Conservation (phyloP, 495 filamentous ascomycete genomes). For the Staphylotrichum tortipilum region DNA sequence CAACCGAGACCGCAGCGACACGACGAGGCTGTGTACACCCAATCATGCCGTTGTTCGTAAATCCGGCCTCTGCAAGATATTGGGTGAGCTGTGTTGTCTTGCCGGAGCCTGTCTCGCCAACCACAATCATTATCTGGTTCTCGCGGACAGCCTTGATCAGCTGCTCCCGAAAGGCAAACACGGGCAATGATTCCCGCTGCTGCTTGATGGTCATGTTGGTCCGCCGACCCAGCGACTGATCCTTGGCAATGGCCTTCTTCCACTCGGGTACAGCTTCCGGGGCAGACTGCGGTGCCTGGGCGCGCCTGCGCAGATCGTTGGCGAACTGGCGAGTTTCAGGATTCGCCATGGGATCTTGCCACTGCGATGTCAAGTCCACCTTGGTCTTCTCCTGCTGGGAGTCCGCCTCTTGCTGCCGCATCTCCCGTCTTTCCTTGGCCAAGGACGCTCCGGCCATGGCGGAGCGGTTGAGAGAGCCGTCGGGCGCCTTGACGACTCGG, state of each 20-base stretch:
- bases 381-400: constrained; percentile 70
- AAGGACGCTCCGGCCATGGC: constrained; percentile 86
- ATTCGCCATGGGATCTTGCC: constrained; percentile 92
- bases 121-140: constrained; percentile 90
- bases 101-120: constrained; percentile 94
- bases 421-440: constrained; percentile 83
- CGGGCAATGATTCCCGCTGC: constrained; percentile 82
- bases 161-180: constrained; percentile 81
- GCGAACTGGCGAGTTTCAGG: constrained; percentile 82
- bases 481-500: constrained; percentile 91
- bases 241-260: constrained; percentile 78
- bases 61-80: constrained; percentile 88
- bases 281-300: constrained; percentile 29
- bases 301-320: constrained; percentile 59
- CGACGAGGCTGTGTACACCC: constrained; percentile 96
- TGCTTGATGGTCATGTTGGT: constrained; percentile 92
- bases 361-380: constrained; percentile 83
- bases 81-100: constrained; percentile 97
- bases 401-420: constrained; percentile 80
- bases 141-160: constrained; percentile 78
- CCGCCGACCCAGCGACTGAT: constrained; percentile 73
- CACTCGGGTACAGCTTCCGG: constrained; percentile 77
- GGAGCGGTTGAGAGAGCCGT: constrained; percentile 89
- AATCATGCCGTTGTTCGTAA: constrained; percentile 81
- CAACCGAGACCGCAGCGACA: constrained; percentile 95